Evolutionary conservation across 768 basidiomycete genomes (phyloP).

Genomic region (Leucosporidium creatinivorum): DNA sequence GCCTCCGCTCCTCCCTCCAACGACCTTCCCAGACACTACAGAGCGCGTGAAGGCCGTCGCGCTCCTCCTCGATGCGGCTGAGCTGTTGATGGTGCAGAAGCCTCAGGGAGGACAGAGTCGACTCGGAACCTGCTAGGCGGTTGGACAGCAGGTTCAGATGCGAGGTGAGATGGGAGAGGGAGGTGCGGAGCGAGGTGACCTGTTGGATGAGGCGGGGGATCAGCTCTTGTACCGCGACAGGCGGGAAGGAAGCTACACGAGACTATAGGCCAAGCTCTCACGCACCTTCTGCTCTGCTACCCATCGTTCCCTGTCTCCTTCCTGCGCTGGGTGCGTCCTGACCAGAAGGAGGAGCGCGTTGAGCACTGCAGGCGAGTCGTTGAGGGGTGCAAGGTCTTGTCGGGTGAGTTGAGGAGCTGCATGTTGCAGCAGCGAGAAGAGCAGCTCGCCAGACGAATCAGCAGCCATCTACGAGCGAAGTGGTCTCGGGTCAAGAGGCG

Average conservation of each 20-base stretch:
- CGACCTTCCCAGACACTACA: constrained; percentile 17
- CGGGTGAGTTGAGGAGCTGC: too few relatives aligned
- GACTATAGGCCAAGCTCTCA: neutral
- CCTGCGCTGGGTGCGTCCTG: too few relatives aligned
- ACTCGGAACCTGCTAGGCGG: constrained; percentile 8
- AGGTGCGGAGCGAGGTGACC: constrained; percentile 7
- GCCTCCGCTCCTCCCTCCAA: constrained; percentile 15
- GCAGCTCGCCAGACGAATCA: too few relatives aligned
- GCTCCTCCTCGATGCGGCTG: neutral
- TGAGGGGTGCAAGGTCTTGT: too few relatives aligned
- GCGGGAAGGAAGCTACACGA: neutral
- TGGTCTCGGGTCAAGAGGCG: too few relatives aligned
- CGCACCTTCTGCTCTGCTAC: constrained; percentile 1
- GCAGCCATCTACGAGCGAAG: too few relatives aligned
- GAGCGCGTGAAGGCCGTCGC: neutral
- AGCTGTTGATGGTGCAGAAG: neutral
- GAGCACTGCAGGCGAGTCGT: too few relatives aligned
- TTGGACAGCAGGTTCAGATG: constrained; percentile 8
- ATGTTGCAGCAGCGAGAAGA: too few relatives aligned
- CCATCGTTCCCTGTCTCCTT: neutral
- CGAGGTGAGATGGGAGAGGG: constrained; percentile 10
- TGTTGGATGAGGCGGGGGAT: neutral
- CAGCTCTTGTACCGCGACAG: neutral
- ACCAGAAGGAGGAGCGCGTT: too few relatives aligned
- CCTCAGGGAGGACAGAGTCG: neutral